Evolutionary conservation across 495 filamentous ascomycete genomes (phyloP).

Genomic region (Neurospora sp.): DNA sequence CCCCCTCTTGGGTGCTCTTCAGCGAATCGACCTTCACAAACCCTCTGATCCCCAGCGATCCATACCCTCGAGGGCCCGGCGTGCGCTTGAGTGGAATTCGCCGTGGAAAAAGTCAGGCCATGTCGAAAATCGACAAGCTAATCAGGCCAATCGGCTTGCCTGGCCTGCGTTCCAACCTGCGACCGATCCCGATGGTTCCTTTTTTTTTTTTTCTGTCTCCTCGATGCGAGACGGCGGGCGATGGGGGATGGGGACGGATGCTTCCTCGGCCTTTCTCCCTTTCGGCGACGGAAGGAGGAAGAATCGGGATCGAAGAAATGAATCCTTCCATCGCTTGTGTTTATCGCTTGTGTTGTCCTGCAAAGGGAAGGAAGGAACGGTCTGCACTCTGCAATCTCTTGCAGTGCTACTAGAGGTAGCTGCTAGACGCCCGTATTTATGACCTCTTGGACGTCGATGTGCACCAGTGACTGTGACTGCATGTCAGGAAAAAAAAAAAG

Average conservation of each 20-base stretch:
- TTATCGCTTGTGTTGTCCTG: background rate
- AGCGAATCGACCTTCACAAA: background rate
- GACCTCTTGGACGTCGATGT: background rate
- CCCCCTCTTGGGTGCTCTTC: background rate
- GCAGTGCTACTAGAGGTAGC: background rate
- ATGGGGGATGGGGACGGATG: background rate
- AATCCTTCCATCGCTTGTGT: background rate
- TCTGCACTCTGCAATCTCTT: background rate
- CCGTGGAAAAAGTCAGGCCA: constrained; percentile 19
- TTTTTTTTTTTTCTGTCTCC: background rate
- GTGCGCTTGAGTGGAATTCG: constrained; percentile 7
- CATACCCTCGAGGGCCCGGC: background rate
- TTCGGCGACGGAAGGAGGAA: background rate
- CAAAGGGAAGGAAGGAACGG: background rate
- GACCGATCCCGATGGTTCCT: background rate
- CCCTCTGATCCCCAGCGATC: background rate
- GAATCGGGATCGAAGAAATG: background rate
- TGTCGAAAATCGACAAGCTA: constrained; percentile 7
- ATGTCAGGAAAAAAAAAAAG: background rate
- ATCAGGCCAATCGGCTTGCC: constrained; percentile 8
- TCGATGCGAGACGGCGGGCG: background rate
- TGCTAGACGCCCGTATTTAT: background rate
- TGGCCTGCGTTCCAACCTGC: background rate
- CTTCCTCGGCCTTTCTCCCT: background rate
- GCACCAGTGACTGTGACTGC: background rate